Evolutionary conservation across 2,329 filamentous ascomycete genomes (phyloP), one percentile per base, ranked within the genome.

Genomic region (Fusarium ambrosium): DNA sequence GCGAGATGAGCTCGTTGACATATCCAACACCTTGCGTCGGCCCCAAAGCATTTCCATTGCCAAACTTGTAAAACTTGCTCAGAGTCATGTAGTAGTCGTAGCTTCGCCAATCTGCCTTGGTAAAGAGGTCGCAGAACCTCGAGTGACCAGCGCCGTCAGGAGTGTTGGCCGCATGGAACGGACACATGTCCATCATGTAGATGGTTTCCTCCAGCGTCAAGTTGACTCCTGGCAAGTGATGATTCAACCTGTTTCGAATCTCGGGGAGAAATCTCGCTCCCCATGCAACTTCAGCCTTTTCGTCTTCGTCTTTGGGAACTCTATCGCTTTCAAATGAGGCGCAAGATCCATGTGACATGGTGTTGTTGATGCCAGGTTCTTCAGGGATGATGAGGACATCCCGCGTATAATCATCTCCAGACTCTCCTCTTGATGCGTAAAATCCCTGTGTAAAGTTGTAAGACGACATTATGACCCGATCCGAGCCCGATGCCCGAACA

Each of bases 1-100:
- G 91, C 6, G 95, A 93, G 64, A 98, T 89, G 13, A 98, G 89
- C 85, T 98, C 95, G 82, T 97, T 97, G 65, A 92, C 91, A 79
- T 92, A 98, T 3, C 95, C 95, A 2, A 97, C 93, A 1, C 95
- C 95, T 82, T 97, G 95, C 0, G 94, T 95, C 7, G 95, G 89
- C 0, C 93, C 95, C 8, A 98, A 88, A 0, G 91, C 89, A 79
- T 95, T 95, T 16, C 95, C 95, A 32, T 89, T 88, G 13, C 92
- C 91, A 82, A 92, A 95, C 64, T 92, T 92, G 82, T 98, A 98
- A 87, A 92, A 98, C 81, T 98, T 98, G 73, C 91, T 91, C 10
- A 98, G 84, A 0, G 92, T 90, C 81, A 94, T 89, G 81, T 92
- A 92, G 85, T 98, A 97, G 82, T 95, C 92, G 83, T 97, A 98